Percentiles rank a stretch among this genome's conserved stretches.
Conservation (phyloP, 2,329 filamentous ascomycete genomes). For the Malbranchea zuffiana region DNA sequence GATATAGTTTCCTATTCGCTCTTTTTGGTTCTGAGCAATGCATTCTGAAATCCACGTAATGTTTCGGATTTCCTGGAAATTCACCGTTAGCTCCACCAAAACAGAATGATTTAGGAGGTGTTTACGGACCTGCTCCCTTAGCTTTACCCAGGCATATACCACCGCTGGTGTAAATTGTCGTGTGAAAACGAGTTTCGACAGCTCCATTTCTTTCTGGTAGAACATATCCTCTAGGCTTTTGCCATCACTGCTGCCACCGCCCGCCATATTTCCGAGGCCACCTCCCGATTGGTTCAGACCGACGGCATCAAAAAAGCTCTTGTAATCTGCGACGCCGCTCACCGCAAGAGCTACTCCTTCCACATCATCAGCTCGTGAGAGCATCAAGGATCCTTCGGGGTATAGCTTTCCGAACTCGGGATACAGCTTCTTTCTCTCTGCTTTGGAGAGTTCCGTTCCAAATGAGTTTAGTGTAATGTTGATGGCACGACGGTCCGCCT, state of each 20-base stretch:
- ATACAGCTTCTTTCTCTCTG: constrained; percentile 91
- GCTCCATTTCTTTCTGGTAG: constrained; percentile 99
- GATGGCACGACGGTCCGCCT: constrained; percentile 91
- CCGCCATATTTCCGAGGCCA: constrained; percentile 72
- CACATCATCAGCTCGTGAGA: constrained; percentile 86
- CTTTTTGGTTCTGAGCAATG: constrained; percentile 99
- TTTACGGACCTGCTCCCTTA: constrained; percentile 77
- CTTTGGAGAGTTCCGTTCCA: constrained; percentile 87
- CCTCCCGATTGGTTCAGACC: constrained; percentile 63
- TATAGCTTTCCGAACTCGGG: constrained; percentile 84
- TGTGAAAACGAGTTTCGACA: constrained; percentile 89
- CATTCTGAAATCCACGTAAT: constrained; percentile 99
- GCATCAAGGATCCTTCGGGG: constrained; percentile 88
- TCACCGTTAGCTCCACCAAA: constrained; percentile 18
- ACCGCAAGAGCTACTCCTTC: constrained; percentile 90
- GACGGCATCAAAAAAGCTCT: constrained; percentile 90
- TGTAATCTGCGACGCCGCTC: constrained; percentile 87
- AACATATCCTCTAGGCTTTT: constrained; percentile 95
- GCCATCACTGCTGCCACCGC: constrained; percentile 66
- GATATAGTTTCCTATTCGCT: constrained; percentile 97
- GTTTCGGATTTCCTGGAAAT: constrained; percentile 82
- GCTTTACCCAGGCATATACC: constrained; percentile 95
- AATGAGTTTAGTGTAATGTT: constrained; percentile 99
- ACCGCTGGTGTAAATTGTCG: constrained; percentile 90
- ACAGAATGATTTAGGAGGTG: not conserved